Evolutionary conservation across 345 rosid species (phyloP).

Genomic region (Microcos paniculata): DNA sequence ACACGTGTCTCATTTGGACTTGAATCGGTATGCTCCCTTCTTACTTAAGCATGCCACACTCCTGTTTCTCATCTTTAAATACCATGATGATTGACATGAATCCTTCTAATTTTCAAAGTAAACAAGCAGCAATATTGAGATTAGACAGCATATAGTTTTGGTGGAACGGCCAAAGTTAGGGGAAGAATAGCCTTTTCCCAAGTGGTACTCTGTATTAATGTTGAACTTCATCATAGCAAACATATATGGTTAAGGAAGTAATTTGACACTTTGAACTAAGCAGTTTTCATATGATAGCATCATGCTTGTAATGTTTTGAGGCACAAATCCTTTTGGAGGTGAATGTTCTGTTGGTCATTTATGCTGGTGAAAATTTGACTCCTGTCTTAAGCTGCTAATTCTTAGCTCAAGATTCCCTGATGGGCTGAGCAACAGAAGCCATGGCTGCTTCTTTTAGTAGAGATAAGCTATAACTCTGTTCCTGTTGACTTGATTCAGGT

Average conservation of each 20-base stretch:
- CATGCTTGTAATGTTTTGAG: background rate
- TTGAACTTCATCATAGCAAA: background rate
- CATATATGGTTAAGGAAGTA: background rate
- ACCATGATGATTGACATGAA: background rate
- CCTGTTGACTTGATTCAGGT: constrained; percentile 46
- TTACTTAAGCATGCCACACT: constrained; percentile 4
- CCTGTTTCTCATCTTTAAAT: background rate
- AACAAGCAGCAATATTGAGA: background rate
- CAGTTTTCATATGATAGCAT: background rate
- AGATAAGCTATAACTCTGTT: background rate
- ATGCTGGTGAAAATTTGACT: background rate
- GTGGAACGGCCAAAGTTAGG: background rate
- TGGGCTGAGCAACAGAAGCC: background rate
- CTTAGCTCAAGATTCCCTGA: background rate
- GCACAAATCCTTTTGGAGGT: background rate
- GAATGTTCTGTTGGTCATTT: background rate
- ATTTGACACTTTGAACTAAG: background rate
- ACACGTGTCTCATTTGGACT: constrained; percentile 88
- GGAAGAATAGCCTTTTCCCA: background rate
- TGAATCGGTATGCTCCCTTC: constrained; percentile 61
- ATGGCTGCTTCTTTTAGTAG: background rate
- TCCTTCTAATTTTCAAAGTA: background rate
- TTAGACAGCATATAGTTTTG: background rate
- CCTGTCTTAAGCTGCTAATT: background rate
- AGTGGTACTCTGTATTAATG: background rate